phyloP scores from a whole-genome alignment of 306 rosid genomes.

The Rosa lucieae region DNA sequence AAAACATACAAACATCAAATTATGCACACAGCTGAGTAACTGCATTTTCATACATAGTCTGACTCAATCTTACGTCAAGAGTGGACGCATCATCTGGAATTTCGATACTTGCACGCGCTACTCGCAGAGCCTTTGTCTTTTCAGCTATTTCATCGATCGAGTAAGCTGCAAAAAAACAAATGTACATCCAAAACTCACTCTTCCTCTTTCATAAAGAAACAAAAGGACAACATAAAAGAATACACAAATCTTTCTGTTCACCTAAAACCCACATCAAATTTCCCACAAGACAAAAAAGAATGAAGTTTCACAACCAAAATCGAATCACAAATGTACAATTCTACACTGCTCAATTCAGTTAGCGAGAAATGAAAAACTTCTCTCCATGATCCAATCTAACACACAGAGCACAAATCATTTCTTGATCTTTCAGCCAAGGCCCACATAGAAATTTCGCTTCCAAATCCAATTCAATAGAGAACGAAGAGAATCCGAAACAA shows the following conservation, averaged over 20 bases:
- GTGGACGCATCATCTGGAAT: conserved; percentile 50
- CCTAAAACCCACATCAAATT: neutral
- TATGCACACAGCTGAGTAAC: neutral
- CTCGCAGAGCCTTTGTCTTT: conserved; percentile 62
- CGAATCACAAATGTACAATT: neutral
- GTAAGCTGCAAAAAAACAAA: conserved; percentile 53
- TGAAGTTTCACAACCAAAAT: neutral
- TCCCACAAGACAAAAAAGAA: neutral
- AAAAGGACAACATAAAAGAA: neutral
- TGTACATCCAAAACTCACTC: conserved; percentile 9
- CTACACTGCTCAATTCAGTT: neutral
- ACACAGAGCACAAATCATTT: neutral
- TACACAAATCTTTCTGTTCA: too few species aligned
- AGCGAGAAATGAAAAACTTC: neutral
- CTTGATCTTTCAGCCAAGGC: neutral
- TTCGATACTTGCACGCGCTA: conserved; percentile 33
- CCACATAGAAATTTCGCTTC: neutral
- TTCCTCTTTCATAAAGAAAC: conserved; percentile 13
- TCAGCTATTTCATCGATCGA: conserved; percentile 57
- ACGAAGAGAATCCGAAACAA: too few species aligned
- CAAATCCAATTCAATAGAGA: neutral
- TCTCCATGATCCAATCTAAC: neutral
- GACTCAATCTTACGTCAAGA: conserved; percentile 49
- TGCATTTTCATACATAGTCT: conserved; percentile 7
- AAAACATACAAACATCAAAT: neutral